Percentiles rank a stretch among this genome's conserved stretches.
Evolutionary conservation across 169 alveolate genomes (phyloP).

Genomic region (Cryptosporidium parvum): DNA sequence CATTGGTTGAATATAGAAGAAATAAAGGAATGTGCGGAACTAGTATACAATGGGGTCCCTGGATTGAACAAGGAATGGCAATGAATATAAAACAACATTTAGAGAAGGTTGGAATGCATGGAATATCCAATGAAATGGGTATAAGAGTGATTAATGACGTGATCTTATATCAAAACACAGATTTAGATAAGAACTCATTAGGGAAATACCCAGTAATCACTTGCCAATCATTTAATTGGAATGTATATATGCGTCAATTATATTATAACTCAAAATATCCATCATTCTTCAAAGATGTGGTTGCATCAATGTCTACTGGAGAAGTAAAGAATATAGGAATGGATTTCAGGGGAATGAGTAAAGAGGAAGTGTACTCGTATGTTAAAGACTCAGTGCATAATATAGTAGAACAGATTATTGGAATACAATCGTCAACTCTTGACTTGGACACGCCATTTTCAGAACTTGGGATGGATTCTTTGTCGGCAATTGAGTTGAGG

Average conservation of each 20-base stretch:
- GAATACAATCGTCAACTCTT: conserved; percentile 12
- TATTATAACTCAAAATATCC: too few species aligned
- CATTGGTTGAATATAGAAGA: conserved; percentile 45
- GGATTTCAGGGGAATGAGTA: too few species aligned
- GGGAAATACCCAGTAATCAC: too few species aligned
- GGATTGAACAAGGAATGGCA: conserved; percentile 74
- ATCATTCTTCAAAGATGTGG: too few species aligned
- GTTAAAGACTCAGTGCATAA: too few species aligned
- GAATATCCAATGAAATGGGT: conserved; percentile 81
- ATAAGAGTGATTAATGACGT: not conserved
- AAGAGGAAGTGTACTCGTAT: too few species aligned
- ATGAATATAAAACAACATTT: conserved; percentile 64
- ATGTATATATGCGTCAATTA: too few species aligned
- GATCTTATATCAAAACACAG: too few species aligned
- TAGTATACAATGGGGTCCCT: conserved; percentile 71
- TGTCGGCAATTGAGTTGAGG: conserved; percentile 81
- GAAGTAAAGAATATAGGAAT: too few species aligned
- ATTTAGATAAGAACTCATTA: too few species aligned
- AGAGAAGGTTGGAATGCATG: conserved; percentile 83
- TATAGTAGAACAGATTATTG: not conserved
- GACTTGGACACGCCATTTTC: conserved; percentile 82
- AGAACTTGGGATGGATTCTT: conserved; percentile 83
- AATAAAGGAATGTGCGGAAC: conserved; percentile 10
- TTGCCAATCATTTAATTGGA: too few species aligned
- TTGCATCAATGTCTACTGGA: too few species aligned